A percentile compares a stretch with the other conserved stretches of the same genome.
Conservation (phyloP, 331 rosid genomes). For the Rosa hybrid region DNA sequence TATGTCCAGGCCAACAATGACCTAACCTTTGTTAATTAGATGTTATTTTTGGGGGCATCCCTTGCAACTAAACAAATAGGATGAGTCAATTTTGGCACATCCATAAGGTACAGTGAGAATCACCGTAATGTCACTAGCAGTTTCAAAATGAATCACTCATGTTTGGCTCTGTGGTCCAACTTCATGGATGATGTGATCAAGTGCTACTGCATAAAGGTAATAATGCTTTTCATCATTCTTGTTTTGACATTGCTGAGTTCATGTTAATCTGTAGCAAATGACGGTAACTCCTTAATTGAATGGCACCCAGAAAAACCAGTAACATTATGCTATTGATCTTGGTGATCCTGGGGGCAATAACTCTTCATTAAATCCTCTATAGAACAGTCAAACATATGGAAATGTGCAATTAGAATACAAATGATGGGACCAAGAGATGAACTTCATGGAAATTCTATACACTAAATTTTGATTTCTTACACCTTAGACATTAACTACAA, state of each 20-base stretch:
- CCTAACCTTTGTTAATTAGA: not conserved
- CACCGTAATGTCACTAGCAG: not conserved
- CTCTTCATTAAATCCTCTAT: not conserved
- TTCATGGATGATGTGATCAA: not conserved
- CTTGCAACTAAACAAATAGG: not conserved
- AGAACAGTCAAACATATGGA: constrained; percentile 9
- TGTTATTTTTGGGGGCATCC: not conserved
- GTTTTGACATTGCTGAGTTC: not conserved
- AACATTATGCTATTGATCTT: not conserved
- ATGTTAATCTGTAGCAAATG: not conserved
- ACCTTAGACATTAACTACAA: constrained; percentile 29
- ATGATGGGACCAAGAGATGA: constrained; percentile 4
- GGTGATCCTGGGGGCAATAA: not conserved
- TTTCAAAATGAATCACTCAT: not conserved
- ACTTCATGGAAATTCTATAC: constrained; percentile 17
- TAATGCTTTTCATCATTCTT: not conserved
- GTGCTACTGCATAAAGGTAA: not conserved
- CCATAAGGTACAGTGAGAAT: not conserved
- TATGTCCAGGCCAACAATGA: not conserved
- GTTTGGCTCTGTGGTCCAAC: not conserved
- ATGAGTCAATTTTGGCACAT: not conserved
- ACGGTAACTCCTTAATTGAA: not conserved
- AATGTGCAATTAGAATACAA: constrained; percentile 11
- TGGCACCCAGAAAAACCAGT: not conserved
- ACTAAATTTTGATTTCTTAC: constrained; percentile 21